These are phyloP conservation scores for Thelonectria rubi DNA, from an alignment of 2,329 filamentous ascomycete genomes.

Conservation along the genomic window DNA sequence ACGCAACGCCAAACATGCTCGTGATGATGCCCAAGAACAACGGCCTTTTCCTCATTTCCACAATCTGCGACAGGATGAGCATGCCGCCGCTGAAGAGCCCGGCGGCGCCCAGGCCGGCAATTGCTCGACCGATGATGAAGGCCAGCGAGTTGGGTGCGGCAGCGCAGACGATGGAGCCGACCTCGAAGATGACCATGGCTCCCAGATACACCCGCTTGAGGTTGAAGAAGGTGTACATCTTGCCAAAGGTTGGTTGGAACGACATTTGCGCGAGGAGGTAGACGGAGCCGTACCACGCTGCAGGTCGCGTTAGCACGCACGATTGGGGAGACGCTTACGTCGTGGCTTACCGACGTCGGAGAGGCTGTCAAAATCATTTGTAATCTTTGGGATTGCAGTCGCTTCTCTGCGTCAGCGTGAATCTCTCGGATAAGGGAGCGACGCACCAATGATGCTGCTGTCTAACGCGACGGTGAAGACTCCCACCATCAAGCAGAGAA, in stretches of 20 bases:
- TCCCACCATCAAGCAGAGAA: slow-evolving; percentile 32
- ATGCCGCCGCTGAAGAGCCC: slow-evolving; percentile 32
- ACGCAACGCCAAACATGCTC: slow-evolving; percentile 38
- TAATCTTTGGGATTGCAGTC: slow-evolving; percentile 41
- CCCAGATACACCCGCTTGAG: slow-evolving; percentile 44
- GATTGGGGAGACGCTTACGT: neutral
- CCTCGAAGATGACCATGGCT: slow-evolving; percentile 39
- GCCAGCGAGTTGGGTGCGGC: slow-evolving; percentile 44
- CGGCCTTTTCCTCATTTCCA: slow-evolving; percentile 27
- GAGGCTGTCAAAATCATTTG: slow-evolving; percentile 48
- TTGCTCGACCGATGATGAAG: slow-evolving; percentile 51
- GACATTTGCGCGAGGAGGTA: slow-evolving; percentile 42
- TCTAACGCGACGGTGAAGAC: slow-evolving; percentile 36
- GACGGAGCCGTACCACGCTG: slow-evolving; percentile 46
- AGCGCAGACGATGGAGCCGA: slow-evolving; percentile 41
- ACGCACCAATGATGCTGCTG: slow-evolving; percentile 35
- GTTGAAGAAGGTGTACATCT: slow-evolving; percentile 46
- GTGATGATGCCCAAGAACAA: slow-evolving; percentile 27
- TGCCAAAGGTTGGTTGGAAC: slow-evolving; percentile 43
- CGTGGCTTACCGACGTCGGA: slow-evolving; percentile 28
- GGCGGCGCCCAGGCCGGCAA: slow-evolving; percentile 47
- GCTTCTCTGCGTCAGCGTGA: slow-evolving; percentile 9
- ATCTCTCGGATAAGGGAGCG: neutral
- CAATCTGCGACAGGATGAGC: slow-evolving; percentile 27
- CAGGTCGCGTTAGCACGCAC: neutral